Conservation (phyloP, 2,329 filamentous ascomycete genomes). For the Pezicula rhizophila region DNA sequence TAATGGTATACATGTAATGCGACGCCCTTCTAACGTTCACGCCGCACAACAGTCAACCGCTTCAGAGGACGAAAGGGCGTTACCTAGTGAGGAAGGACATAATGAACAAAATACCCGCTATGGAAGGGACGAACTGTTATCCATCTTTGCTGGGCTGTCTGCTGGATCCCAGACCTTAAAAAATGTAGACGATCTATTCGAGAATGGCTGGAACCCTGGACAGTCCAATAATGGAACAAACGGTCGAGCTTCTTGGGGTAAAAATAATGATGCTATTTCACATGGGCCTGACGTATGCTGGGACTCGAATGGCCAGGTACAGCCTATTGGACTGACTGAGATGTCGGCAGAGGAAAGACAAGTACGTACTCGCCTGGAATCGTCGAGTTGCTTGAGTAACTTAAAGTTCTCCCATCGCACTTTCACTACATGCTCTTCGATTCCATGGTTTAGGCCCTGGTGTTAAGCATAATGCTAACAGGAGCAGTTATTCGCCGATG, state of each 20-base stretch:
- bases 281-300: conserved; percentile 90
- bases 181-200: conserved; percentile 62
- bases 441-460: too few species aligned
- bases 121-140: conserved; percentile 56
- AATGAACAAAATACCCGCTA: conserved; percentile 26
- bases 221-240: conserved; percentile 54
- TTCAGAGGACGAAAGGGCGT: background rate
- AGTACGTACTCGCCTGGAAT: conserved; percentile 34
- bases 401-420: too few species aligned
- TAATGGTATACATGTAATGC: background rate
- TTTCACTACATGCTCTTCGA: too few species aligned
- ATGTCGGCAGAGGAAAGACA: conserved; percentile 60
- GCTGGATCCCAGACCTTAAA: conserved; percentile 45
- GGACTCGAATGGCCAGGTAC: conserved; percentile 65
- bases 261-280: conserved; percentile 67
- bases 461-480: conserved; percentile 13
- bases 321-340: conserved; percentile 66
- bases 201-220: conserved; percentile 73
- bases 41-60: background rate
- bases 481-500: conserved; percentile 71
- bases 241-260: conserved; percentile 65
- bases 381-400: background rate
- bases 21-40: background rate
- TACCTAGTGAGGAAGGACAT: background rate
- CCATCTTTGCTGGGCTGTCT: conserved; percentile 46